Evolutionary conservation across 2,329 filamentous ascomycete species (phyloP), one percentile per base, ranked within the genome.

Genomic region (Ascochyta clinopodiicola): DNA sequence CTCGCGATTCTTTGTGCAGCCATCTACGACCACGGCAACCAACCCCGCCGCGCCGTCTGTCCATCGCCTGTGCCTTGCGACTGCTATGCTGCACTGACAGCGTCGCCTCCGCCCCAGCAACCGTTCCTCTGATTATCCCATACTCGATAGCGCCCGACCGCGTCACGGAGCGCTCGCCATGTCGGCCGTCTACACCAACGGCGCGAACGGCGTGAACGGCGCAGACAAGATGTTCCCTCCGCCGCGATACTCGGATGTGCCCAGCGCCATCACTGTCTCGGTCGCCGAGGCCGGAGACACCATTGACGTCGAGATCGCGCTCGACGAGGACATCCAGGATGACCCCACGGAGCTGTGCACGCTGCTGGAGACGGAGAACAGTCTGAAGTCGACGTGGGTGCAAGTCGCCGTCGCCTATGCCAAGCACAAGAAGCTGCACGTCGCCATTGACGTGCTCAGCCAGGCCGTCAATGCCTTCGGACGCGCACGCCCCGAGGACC

Each of bases 381-480:
- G 92, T 15, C 89, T 91, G 34, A 92, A 94, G 69, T 91, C 88
- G 47, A 96, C 96, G 66, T 99, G 96, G 96, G 94, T 99, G 82
- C 94, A 92, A n/a, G 95, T 98, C 63, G 91, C 96, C 37, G 83
- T 98, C 56, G 94, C 94, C 43, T 99, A 99, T 72, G 94, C 95
- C 36, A 99, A 98, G 79, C 92, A 96, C 79, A 88, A 89, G 72
- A 96, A 96, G 79, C 86, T 95, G 59, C 93, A 97, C 72, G 90
- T 95, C 78, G 87, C 86, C 46, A 84, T 89, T 57, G 86, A 88
- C 59, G 86, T 89, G 50, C 76, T 89, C 64, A 86, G 88, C 44
- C 89, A 91, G 68, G 92, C 91, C 44, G 82, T 91, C 65, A 83
- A 84, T 57, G 91, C 90, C 66, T 86, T 92, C 68, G 83, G 82